These are phyloP conservation scores for Aspergillus indologenus DNA, from an alignment of 495 filamentous ascomycete genomes.

Conservation along the genomic window DNA sequence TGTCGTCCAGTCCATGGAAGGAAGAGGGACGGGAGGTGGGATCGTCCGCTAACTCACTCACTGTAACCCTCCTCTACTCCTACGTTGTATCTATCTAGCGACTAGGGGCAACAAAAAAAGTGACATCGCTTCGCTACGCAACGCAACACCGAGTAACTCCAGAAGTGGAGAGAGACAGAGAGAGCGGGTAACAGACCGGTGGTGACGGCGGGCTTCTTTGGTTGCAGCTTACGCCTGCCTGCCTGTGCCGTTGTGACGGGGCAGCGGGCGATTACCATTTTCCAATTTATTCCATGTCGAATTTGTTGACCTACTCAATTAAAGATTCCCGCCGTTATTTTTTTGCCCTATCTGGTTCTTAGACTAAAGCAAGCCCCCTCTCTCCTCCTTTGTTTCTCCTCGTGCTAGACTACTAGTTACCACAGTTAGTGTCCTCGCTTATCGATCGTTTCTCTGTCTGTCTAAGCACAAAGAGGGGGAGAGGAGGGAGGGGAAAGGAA, in stretches of 20 bases:
- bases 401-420: slow-evolving; percentile 10
- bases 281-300: too few species aligned
- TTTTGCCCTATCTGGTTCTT: not conserved
- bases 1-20: not conserved
- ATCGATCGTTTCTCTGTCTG: slow-evolving; percentile 12
- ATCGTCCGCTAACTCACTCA: not conserved
- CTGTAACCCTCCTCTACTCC: not conserved
- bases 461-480: not conserved
- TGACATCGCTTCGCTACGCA: not conserved
- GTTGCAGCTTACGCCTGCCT: too few species aligned
- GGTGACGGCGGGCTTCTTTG: not conserved
- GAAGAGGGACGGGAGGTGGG: not conserved
- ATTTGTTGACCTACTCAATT: too few species aligned
- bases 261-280: too few species aligned
- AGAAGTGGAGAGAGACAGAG: not conserved
- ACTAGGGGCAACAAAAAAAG: not conserved
- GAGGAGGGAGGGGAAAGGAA: not conserved
- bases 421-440: slow-evolving; percentile 4
- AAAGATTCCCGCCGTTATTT: not conserved
- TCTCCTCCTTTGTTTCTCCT: too few species aligned
- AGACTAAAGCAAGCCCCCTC: too few species aligned
- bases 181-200: too few species aligned
- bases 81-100: not conserved
- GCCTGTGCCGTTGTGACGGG: slow-evolving; percentile 2
- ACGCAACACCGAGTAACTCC: not conserved